A percentile compares a stretch with the other conserved stretches of the same genome.
These are phyloP conservation scores for Yarrowia bubula DNA, from an alignment of 805 yeast species.

Conservation along the genomic window DNA sequence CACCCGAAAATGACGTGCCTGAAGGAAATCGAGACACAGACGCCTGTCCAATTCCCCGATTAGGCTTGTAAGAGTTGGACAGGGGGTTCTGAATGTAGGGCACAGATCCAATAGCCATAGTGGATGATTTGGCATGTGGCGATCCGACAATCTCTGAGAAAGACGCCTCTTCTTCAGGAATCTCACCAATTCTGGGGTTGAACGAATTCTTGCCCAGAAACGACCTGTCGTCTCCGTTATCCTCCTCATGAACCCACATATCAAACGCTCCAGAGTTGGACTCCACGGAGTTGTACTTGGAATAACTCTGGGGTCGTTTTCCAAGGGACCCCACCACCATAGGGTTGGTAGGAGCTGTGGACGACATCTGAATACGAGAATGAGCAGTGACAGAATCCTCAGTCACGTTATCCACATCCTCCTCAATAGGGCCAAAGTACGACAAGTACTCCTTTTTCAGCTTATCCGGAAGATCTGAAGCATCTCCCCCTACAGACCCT, in stretches of 20 bases:
- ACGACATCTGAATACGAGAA: constrained; percentile 5
- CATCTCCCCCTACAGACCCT: constrained; percentile 9
- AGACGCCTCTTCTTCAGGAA: constrained; percentile 5
- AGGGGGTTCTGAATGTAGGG: constrained; percentile 21
- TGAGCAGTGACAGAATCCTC: constrained; percentile 1
- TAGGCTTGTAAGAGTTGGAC: constrained; percentile 26
- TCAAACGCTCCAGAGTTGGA: constrained; percentile 6
- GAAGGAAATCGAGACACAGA: neutral
- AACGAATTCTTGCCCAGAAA: constrained; percentile 11
- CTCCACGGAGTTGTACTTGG: constrained; percentile 5
- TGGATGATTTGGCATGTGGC: constrained; percentile 11
- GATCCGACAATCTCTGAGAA: constrained; percentile 14
- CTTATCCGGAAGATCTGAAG: constrained; percentile 18
- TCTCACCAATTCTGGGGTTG: constrained; percentile 19
- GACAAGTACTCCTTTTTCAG: constrained; percentile 25
- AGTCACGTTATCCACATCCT: constrained; percentile 11
- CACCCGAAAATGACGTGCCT: constrained; percentile 21
- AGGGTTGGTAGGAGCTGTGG: neutral
- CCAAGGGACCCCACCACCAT: constrained; percentile 20
- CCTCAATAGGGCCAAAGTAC: constrained; percentile 18
- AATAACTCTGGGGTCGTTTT: neutral
- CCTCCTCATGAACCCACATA: constrained; percentile 27
- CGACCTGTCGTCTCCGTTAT: neutral
- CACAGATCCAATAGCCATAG: constrained; percentile 13
- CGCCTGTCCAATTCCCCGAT: neutral